Conservation (phyloP, 208 protist species). For the Trypanosoma lewisi region DNA sequence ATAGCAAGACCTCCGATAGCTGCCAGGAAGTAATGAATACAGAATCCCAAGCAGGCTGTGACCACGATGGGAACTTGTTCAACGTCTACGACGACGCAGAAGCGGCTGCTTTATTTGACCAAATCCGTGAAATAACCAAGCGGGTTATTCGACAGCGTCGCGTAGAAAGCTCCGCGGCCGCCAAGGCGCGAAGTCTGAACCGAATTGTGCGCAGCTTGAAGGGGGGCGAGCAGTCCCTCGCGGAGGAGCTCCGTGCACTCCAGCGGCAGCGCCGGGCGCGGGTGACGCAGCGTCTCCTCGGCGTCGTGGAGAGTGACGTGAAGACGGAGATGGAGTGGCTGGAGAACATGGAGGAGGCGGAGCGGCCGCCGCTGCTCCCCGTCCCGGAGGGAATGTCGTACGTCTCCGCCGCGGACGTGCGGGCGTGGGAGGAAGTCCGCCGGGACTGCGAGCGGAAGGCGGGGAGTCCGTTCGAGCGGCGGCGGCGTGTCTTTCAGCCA, state of each 20-base stretch:
- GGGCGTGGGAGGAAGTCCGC: constrained; percentile 57
- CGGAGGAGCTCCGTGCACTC: constrained; percentile 36
- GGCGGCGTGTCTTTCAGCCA: constrained; percentile 37
- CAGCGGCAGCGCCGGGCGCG: constrained; percentile 47
- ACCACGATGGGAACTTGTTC: background rate
- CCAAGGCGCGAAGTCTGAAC: constrained; percentile 15
- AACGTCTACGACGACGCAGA: constrained; percentile 73
- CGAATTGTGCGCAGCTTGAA: constrained; percentile 22
- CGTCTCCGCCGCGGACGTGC: constrained; percentile 72
- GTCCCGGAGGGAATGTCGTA: constrained; percentile 84
- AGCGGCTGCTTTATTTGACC: constrained; percentile 55
- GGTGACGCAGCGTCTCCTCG: constrained; percentile 49
- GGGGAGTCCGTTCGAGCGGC: constrained; percentile 54
- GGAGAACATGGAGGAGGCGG: constrained; percentile 76
- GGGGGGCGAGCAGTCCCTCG: constrained; percentile 13
- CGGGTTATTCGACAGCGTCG: constrained; percentile 28
- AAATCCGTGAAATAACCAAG: constrained; percentile 52
- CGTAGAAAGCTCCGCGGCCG: constrained; percentile 27
- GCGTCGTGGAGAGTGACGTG: constrained; percentile 71
- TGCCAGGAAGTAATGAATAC: background rate
- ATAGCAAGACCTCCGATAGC: background rate
- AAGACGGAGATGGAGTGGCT: constrained; percentile 74
- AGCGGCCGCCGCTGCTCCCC: constrained; percentile 79
- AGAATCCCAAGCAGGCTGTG: background rate
- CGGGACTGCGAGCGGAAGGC: constrained; percentile 39